A percentile compares a stretch with the other conserved stretches of the same genome.
These are phyloP conservation scores for Medicago lupulina DNA, from an alignment of 306 rosid genomes.

Conservation along the genomic window DNA sequence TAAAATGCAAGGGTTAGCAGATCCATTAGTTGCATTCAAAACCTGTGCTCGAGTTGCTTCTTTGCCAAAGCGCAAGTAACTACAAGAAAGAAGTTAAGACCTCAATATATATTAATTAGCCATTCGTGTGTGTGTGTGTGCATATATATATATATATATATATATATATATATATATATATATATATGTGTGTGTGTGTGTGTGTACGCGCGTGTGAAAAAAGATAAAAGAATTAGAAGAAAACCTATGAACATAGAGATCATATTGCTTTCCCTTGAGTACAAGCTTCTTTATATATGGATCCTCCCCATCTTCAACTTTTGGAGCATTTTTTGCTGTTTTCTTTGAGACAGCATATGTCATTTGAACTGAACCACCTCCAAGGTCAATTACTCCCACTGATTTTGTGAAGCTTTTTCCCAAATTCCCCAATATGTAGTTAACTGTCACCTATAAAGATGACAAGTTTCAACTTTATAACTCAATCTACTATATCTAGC, in stretches of 20 bases:
- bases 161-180: too few relatives aligned
- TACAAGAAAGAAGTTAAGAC: conserved; percentile 29
- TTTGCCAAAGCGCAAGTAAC: conserved; percentile 76
- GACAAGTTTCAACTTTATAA: not conserved
- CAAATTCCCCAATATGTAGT: conserved; percentile 72
- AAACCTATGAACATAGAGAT: conserved; percentile 89
- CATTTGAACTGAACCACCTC: conserved; percentile 95
- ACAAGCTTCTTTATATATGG: conserved; percentile 60
- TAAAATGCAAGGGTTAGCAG: conserved; percentile 68
- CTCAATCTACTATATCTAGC: too few relatives aligned
- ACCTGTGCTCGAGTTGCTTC: conserved; percentile 82
- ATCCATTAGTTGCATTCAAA: conserved; percentile 56
- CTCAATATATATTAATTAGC: too few relatives aligned
- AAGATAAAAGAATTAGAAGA: not conserved
- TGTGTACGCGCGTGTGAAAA: too few relatives aligned
- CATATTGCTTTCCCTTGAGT: conserved; percentile 63
- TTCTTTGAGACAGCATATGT: conserved; percentile 73
- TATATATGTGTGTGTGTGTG: too few relatives aligned
- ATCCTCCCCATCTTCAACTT: conserved; percentile 54
- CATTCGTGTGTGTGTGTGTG: too few relatives aligned
- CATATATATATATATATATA: too few relatives aligned
- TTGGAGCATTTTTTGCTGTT: conserved; percentile 67
- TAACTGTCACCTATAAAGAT: conserved; percentile 63
- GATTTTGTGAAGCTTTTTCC: conserved; percentile 60
- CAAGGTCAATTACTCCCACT: conserved; percentile 87